Base-by-base conservation (phyloP, 2,329 filamentous ascomycete genomes). In the Thelonectria discophora region DNA sequence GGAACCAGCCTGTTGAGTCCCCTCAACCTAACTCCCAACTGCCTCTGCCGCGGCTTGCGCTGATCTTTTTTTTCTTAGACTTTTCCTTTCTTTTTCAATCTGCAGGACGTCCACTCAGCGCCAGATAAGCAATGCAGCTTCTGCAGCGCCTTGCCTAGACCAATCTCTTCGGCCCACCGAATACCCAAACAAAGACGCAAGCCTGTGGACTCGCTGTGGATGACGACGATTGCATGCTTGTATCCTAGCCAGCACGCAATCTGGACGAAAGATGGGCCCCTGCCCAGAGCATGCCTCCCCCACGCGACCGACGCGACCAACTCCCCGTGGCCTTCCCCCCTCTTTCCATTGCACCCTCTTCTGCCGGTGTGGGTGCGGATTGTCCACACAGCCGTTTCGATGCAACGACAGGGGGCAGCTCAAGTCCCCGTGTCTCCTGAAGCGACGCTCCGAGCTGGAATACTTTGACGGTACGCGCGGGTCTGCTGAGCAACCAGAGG, bases 191-290 rank as follows among this genome's bases (percentile, higher is more conserved):
- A 48, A 12, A 49, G 30, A 60, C 53, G 39, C 59, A 55, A 69
- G 67, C 55, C 39, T 48, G 64, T 69, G 63, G 67, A 51, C 61
- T 57, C 55, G 52, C 48, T 48, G 61, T 63, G 64, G 68, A 61
- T 59, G 59, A 66, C 18, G 46, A 70, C 61, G 58, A 72, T 72
- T 63, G 49, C 69, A 72, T 72, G 68, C 67, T 72, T 55, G 60
- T 40, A 72, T 70, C 70, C 70, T 66, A 56, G 69, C 65, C 70
- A 72, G 69, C 70, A 72, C 70, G 70, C 70, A 72, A 72, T 68
- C 49, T 61, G 47, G 46, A 24, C 42, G 18, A 48, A 47, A n/a
- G 11, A 42, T 32, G 32, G 21, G 27, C 48, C 39, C 42, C 32
- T 24, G 30, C 37, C 42, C 43, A 1, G 18, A 12, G 45, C 32